A percentile compares a stretch with the other conserved stretches of the same genome.
Conservation (phyloP, 106 monocot species). For the Allium fistulosum region DNA sequence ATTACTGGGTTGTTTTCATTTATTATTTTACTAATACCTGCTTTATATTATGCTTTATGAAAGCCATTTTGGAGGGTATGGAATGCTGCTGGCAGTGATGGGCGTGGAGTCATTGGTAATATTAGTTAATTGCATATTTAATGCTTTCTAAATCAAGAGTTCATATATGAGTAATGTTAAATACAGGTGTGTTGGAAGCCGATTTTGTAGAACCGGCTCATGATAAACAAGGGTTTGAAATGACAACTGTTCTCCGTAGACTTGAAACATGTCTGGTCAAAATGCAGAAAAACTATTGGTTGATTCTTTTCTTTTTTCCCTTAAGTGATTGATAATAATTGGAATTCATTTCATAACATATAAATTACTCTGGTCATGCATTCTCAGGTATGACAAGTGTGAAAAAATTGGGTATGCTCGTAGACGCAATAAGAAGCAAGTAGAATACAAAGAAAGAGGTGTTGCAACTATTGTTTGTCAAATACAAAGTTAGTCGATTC, state of each 20-base stretch:
- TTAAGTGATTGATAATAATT: background rate
- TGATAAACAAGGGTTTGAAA: constrained; percentile 95
- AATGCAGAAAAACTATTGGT: constrained; percentile 93
- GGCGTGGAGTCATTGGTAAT: constrained; percentile 91
- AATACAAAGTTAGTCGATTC: no score
- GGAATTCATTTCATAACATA: background rate
- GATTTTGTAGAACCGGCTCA: constrained; percentile 99
- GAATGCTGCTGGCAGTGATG: constrained; percentile 99
- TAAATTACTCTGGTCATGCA: background rate
- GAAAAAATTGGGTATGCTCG: constrained; percentile 80
- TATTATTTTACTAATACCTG: background rate
- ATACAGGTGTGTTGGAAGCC: constrained; percentile 83
- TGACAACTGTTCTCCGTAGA: constrained; percentile 83
- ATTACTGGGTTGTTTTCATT: background rate
- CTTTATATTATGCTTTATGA: constrained; percentile 3
- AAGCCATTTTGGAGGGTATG: constrained; percentile 98
- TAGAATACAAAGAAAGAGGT: constrained; percentile 21
- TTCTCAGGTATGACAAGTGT: constrained; percentile 52
- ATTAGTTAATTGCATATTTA: no score
- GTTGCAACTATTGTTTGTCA: background rate
- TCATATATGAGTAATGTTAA: background rate
- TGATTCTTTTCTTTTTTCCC: constrained; percentile 4
- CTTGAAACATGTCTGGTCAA: constrained; percentile 69
- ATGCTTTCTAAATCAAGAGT: no score
- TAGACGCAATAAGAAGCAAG: constrained; percentile 23